Conservation (phyloP, 495 filamentous ascomycete genomes). For the Xanthoparmelia taractica region DNA sequence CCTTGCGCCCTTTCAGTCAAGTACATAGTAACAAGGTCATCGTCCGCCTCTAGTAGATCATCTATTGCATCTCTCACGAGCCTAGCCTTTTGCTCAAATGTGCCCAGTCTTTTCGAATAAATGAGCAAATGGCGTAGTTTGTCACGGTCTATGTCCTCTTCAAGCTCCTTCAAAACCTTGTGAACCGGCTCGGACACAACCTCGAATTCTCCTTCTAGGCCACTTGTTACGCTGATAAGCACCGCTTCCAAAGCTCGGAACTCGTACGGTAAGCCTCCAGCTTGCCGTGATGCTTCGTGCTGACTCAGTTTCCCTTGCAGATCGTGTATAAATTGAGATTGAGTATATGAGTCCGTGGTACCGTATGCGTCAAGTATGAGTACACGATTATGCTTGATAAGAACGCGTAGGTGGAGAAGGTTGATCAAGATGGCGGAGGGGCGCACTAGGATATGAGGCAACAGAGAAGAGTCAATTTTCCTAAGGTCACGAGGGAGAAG, state of each 20-base stretch:
- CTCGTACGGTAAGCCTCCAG: slow-evolving; percentile 54
- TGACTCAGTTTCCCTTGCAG: slow-evolving; percentile 58
- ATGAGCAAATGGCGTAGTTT: slow-evolving; percentile 84
- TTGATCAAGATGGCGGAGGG: slow-evolving; percentile 93
- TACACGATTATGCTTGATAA: slow-evolving; percentile 91
- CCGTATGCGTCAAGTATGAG: slow-evolving; percentile 94
- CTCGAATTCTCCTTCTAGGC: slow-evolving; percentile 88
- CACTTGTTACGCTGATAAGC: slow-evolving; percentile 62
- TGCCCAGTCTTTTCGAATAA: slow-evolving; percentile 89
- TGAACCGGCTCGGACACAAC: slow-evolving; percentile 87
- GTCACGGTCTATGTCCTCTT: slow-evolving; percentile 95
- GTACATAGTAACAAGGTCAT: slow-evolving; percentile 94
- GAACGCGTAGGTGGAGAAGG: slow-evolving; percentile 81
- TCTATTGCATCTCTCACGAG: slow-evolving; percentile 92
- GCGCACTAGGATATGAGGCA: slow-evolving; percentile 94
- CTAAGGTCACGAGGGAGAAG: slow-evolving; percentile 91
- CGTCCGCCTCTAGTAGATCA: slow-evolving; percentile 93
- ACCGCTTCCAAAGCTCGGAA: slow-evolving; percentile 53
- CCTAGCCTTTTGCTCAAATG: slow-evolving; percentile 94
- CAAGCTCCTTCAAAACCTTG: slow-evolving; percentile 74
- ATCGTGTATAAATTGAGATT: slow-evolving; percentile 96
- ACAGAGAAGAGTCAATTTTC: slow-evolving; percentile 94
- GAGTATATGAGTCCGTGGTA: slow-evolving; percentile 86
- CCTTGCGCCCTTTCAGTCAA: slow-evolving; percentile 76
- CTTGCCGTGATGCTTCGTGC: slow-evolving; percentile 37